phyloP scores from a whole-genome alignment of 306 rosid species.

The Vigna mungo region DNA sequence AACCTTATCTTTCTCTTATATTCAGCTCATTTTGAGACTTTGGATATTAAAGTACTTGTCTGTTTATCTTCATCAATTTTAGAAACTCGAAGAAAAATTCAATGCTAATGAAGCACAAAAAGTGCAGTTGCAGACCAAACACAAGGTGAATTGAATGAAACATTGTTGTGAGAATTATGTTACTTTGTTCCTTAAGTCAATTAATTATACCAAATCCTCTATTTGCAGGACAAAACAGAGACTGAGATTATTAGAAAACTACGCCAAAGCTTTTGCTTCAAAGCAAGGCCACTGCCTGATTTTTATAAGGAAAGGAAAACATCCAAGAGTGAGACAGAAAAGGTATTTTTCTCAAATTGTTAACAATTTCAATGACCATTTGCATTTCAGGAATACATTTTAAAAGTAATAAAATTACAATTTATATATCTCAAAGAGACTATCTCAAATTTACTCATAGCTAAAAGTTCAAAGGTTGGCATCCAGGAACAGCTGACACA shows the following conservation, averaged over 20 bases:
- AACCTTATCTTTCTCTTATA: conserved; percentile 31
- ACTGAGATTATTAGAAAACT: conserved; percentile 72
- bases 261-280: conserved; percentile 84
- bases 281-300: conserved; percentile 94
- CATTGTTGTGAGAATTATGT: not conserved
- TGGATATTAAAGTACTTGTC: conserved; percentile 15
- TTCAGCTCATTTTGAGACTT: conserved; percentile 13
- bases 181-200: conserved; percentile 20
- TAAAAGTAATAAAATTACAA: too few species aligned
- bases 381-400: too few species aligned
- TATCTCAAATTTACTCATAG: too few species aligned
- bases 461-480: not conserved
- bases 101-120: conserved; percentile 72
- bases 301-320: conserved; percentile 80
- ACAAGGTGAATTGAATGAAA: conserved; percentile 59
- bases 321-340: conserved; percentile 52
- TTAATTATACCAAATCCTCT: conserved; percentile 15
- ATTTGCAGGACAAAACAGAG: conserved; percentile 79
- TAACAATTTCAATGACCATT: too few species aligned
- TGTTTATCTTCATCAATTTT: conserved; percentile 40
- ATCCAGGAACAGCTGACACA: conserved; percentile 57
- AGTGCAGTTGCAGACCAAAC: conserved; percentile 68
- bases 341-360: conserved; percentile 46
- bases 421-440: too few species aligned
- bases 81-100: conserved; percentile 98